Evolutionary conservation across 495 filamentous ascomycete species (phyloP).

Genomic region (Friedmanniomyces simplex): DNA sequence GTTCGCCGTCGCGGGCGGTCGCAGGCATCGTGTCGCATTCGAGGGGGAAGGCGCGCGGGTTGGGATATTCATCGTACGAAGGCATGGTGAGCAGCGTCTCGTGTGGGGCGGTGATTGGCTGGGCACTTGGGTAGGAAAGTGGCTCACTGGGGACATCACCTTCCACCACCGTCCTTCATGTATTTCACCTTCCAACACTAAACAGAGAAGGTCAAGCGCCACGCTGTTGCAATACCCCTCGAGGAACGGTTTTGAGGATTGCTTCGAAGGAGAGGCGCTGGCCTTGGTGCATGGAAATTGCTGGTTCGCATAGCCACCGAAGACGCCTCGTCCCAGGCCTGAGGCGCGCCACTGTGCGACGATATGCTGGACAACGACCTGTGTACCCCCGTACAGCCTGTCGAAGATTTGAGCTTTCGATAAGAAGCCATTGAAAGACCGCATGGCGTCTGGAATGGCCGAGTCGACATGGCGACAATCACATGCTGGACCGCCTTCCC

Average conservation of each 20-base stretch:
- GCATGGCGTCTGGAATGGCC: neutral
- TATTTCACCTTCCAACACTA: no score
- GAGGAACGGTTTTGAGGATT: no score
- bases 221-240: no score
- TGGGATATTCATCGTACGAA: neutral
- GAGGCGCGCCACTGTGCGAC: neutral
- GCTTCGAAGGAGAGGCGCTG: no score
- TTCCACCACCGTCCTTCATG: no score
- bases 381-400: neutral
- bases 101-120: neutral
- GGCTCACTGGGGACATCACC: no score
- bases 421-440: no score
- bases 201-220: no score
- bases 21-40: slow-evolving; percentile 2
- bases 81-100: neutral
- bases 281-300: neutral
- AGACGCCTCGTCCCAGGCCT: neutral
- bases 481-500: neutral
- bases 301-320: neutral
- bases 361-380: neutral
- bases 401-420: no score
- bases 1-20: slow-evolving; percentile 6
- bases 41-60: neutral
- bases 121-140: no score
- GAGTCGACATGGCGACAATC: neutral